Conservation (phyloP, 2,329 filamentous ascomycete genomes). For the Colletotrichum melonis region DNA sequence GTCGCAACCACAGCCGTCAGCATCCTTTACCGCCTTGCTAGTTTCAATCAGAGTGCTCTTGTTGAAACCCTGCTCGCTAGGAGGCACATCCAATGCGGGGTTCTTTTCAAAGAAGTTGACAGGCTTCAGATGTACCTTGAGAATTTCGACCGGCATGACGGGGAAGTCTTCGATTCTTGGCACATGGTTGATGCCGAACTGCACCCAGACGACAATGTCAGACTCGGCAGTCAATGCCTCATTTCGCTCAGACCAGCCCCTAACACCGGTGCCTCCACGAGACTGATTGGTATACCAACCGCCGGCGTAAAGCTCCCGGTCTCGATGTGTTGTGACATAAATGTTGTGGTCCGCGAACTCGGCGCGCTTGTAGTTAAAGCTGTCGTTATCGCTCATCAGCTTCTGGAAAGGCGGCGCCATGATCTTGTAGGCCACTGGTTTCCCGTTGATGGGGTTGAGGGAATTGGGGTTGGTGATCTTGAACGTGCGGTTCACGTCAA, state of each 20-base stretch:
- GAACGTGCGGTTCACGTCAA: slow-evolving; percentile 28
- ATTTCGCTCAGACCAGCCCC: slow-evolving; percentile 25
- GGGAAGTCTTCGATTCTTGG: slow-evolving; percentile 68
- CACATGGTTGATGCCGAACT: slow-evolving; percentile 68
- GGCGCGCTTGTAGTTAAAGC: slow-evolving; percentile 32
- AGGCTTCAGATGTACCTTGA: slow-evolving; percentile 60
- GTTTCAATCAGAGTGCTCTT: slow-evolving; percentile 24
- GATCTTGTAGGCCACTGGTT: slow-evolving; percentile 36
- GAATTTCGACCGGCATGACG: slow-evolving; percentile 68
- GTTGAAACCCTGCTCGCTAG: slow-evolving; percentile 35
- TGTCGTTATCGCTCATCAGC: slow-evolving; percentile 30
- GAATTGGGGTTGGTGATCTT: slow-evolving; percentile 34
- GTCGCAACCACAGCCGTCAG: slow-evolving; percentile 1
- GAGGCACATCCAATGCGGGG: slow-evolving; percentile 52
- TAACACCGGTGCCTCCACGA: slow-evolving; percentile 23
- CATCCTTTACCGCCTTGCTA: not conserved
- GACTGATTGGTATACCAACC: slow-evolving; percentile 34
- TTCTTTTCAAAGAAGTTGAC: slow-evolving; percentile 65
- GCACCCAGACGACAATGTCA: slow-evolving; percentile 61
- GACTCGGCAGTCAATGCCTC: slow-evolving; percentile 21
- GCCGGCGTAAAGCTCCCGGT: slow-evolving; percentile 30
- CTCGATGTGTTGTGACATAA: slow-evolving; percentile 31
- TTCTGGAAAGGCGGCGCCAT: slow-evolving; percentile 30
- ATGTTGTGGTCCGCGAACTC: slow-evolving; percentile 33
- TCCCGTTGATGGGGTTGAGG: slow-evolving; percentile 33